Percentiles rank a stretch among this genome's conserved stretches.
phyloP scores from a whole-genome alignment of 2,329 filamentous ascomycete genomes.

The Biscogniauxia marginata region DNA sequence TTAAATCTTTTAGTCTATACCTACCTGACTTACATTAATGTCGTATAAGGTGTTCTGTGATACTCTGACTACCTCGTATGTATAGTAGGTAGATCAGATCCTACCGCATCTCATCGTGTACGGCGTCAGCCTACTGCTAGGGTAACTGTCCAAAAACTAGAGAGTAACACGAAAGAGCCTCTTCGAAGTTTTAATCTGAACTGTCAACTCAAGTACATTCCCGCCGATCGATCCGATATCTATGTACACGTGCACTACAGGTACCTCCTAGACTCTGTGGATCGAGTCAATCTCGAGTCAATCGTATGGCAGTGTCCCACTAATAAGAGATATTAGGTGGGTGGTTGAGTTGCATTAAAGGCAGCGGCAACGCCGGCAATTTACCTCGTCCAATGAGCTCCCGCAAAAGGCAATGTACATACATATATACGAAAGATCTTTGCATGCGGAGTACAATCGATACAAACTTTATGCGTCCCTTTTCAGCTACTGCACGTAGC shows the following conservation, averaged over 20 bases:
- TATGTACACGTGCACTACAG: too few relatives aligned
- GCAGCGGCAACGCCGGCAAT: neutral
- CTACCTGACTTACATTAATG: neutral
- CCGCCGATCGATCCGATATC: neutral
- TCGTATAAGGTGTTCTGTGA: too few relatives aligned
- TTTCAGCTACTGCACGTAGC: neutral
- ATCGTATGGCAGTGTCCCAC: neutral
- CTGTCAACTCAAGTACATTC: neutral
- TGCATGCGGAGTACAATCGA: neutral
- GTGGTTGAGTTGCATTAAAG: neutral
- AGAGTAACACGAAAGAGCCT: neutral
- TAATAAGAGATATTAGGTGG: neutral
- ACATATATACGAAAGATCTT: neutral
- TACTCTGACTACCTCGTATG: neutral
- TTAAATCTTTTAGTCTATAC: neutral
- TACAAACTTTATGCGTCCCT: neutral
- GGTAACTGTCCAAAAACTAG: neutral
- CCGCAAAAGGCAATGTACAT: neutral
- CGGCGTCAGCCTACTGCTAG: neutral
- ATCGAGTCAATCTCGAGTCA: neutral
- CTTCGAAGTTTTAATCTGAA: neutral
- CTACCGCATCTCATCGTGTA: neutral
- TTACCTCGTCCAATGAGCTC: neutral
- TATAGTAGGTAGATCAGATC: neutral
- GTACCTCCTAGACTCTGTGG: too few relatives aligned